Evolutionary conservation across 129 eudicot genomes (phyloP), one percentile per base, ranked within the genome.

Genomic region (Pseudognaphalium luteoalbum): DNA sequence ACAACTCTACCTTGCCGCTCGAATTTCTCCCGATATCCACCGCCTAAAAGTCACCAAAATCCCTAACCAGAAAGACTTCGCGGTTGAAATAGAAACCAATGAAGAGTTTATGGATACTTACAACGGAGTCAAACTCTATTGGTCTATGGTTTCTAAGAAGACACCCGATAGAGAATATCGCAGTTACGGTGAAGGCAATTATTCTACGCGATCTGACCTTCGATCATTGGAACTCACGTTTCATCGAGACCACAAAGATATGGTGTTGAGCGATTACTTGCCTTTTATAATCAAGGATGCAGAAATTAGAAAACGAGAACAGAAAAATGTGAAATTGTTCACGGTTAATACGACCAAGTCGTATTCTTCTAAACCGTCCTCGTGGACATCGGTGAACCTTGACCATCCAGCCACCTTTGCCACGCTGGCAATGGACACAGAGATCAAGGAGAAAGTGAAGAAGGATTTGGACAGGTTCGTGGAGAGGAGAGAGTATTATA

Each of bases 401-500:
- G 80, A 76, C 20, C 80, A 76, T 66, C 80, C 73, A 15, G 71
- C 80, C 54, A 66, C 8, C 16, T 76, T 75, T 33, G 66, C 83
- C 0, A 88, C 90, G 12, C 73, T 91, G 72, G 80, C 80, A n/a
- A 76, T 76, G 73, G 80, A 66, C 6, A 8, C 15, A 3, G 66
- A 76, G 8, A 30, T 66, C 12, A 76, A 76, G 73, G 80, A 76
- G 66, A 76, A 0, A 63, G 66, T 76, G 35, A 76, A 50, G 66
- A 66, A 66, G 37, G 80, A 76, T 65, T 50, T 76, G 63, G 72
- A 76, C 14, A 20, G 19, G 79, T 90, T 90, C 81, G 74, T 90
- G 6, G 61, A 32, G 56, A 75, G 96, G 81, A 80, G 80, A 63
- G 93, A 86, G 41, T 86, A 77, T 29, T 90, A 90, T 17, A 69